Evolutionary conservation across 1,284 basidiomycete genomes (phyloP).

Genomic region (Fomitopsis pinicola): DNA sequence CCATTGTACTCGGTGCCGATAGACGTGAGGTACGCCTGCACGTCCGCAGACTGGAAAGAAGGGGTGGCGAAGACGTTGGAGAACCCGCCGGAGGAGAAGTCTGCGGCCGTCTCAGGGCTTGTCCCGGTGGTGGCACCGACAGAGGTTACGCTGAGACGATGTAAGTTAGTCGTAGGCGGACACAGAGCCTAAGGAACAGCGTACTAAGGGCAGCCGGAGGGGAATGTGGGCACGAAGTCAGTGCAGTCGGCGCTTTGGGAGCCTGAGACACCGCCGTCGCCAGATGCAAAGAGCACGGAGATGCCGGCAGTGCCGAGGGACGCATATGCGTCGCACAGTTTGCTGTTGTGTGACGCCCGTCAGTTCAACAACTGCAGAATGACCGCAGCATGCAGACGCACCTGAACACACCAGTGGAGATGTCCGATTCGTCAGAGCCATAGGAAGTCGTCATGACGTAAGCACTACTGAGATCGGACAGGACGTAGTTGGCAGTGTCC

Average conservation of each 20-base stretch:
- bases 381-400: slow-evolving; percentile 33
- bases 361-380: not conserved
- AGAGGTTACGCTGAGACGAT: slow-evolving; percentile 50
- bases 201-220: slow-evolving; percentile 47
- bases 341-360: slow-evolving; percentile 6
- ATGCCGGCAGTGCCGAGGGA: slow-evolving; percentile 58
- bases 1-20: slow-evolving; percentile 25
- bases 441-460: slow-evolving; percentile 45
- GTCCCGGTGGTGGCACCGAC: slow-evolving; percentile 52
- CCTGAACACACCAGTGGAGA: slow-evolving; percentile 41
- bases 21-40: slow-evolving; percentile 27
- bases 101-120: slow-evolving; percentile 48
- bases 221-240: slow-evolving; percentile 66
- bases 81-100: slow-evolving; percentile 44
- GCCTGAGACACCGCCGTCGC: slow-evolving; percentile 61
- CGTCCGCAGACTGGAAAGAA: slow-evolving; percentile 34
- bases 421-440: slow-evolving; percentile 20
- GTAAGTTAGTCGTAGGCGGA: not conserved
- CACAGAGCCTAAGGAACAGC: too few relatives aligned
- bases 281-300: slow-evolving; percentile 62
- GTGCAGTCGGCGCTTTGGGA: slow-evolving; percentile 44
- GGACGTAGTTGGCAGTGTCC: slow-evolving; percentile 22
- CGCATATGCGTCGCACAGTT: slow-evolving; percentile 57
- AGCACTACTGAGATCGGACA: slow-evolving; percentile 35
- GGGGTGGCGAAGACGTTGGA: slow-evolving; percentile 40